phyloP scores from a whole-genome alignment of 441 rosid genomes.

The Erysimum pusillum region DNA sequence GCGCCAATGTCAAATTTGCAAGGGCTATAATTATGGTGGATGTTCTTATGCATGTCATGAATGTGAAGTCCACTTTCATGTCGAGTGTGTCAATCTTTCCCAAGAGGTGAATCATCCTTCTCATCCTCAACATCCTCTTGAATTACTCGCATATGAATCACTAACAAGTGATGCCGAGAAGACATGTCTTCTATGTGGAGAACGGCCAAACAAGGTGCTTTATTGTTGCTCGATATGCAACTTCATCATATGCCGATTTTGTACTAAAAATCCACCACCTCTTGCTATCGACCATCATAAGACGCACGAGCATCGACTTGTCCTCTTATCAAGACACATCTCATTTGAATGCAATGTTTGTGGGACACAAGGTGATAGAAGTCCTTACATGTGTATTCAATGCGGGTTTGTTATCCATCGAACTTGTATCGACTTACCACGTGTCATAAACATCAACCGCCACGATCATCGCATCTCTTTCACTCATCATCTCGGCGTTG shows the following conservation, averaged over 20 bases:
- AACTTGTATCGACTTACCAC: slow-evolving; percentile 27
- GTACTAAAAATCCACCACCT: slow-evolving; percentile 26
- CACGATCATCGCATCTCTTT: slow-evolving; percentile 35
- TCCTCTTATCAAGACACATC: slow-evolving; percentile 8
- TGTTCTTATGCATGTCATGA: slow-evolving; percentile 29
- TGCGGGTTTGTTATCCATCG: slow-evolving; percentile 27
- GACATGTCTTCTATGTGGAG: slow-evolving; percentile 25
- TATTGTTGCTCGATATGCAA: slow-evolving; percentile 17
- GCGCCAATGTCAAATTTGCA: not conserved
- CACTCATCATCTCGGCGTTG: not conserved
- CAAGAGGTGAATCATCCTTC: slow-evolving; percentile 17
- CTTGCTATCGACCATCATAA: slow-evolving; percentile 9
- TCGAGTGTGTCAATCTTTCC: slow-evolving; percentile 21
- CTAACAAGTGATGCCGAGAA: not conserved
- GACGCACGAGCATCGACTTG: slow-evolving; percentile 12
- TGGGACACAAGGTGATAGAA: slow-evolving; percentile 52
- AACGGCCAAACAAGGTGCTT: not conserved
- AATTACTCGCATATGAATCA: not conserved
- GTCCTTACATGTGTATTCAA: slow-evolving; percentile 56
- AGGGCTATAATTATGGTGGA: not conserved
- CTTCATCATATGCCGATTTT: not conserved
- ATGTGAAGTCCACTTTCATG: slow-evolving; percentile 25
- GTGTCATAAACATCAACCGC: slow-evolving; percentile 12
- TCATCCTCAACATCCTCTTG: slow-evolving; percentile 24
- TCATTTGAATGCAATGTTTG: slow-evolving; percentile 47